A percentile compares a stretch with the other conserved stretches of the same genome.
These are phyloP conservation scores for Gryganskiella cystojenkinii DNA, from an alignment of 192 early-diverging fungal species.

Conservation along the genomic window DNA sequence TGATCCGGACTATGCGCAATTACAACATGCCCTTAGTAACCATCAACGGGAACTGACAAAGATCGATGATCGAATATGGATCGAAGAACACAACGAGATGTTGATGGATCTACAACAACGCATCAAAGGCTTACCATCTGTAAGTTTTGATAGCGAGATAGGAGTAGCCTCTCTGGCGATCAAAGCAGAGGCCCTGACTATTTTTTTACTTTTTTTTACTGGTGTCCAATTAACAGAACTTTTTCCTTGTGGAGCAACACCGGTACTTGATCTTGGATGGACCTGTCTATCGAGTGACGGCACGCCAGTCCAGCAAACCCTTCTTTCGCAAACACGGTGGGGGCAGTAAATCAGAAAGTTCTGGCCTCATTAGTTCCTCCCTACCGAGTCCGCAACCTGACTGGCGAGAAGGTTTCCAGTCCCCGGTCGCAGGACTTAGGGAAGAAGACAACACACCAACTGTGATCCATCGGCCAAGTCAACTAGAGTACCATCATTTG, in stretches of 20 bases:
- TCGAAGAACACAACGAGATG: slow-evolving; percentile 51
- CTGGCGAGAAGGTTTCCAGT: slow-evolving; percentile 34
- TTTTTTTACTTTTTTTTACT: not conserved
- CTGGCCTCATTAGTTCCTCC: not conserved
- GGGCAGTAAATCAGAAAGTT: slow-evolving; percentile 20
- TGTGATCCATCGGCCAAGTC: slow-evolving; percentile 30
- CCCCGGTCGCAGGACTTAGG: slow-evolving; percentile 2
- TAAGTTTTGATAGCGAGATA: no score
- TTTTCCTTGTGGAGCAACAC: slow-evolving; percentile 45
- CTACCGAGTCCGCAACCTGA: slow-evolving; percentile 1
- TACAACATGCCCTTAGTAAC: slow-evolving; percentile 25
- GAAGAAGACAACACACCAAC: slow-evolving; percentile 2
- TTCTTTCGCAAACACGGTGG: not conserved
- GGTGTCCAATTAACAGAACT: slow-evolving; percentile 19
- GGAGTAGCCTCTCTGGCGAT: no score
- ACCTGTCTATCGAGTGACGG: slow-evolving; percentile 33
- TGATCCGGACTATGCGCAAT: slow-evolving; percentile 28
- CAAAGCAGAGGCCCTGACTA: no score
- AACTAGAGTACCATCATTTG: slow-evolving; percentile 38
- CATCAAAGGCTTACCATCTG: slow-evolving; percentile 46
- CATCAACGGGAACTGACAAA: slow-evolving; percentile 41
- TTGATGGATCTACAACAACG: slow-evolving; percentile 41
- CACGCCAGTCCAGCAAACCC: slow-evolving; percentile 29
- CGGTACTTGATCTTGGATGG: slow-evolving; percentile 48
- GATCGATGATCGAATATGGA: slow-evolving; percentile 51